These are phyloP conservation scores for Myxozyma vanderwaltii DNA, from an alignment of 805 yeast species.

Conservation along the genomic window DNA sequence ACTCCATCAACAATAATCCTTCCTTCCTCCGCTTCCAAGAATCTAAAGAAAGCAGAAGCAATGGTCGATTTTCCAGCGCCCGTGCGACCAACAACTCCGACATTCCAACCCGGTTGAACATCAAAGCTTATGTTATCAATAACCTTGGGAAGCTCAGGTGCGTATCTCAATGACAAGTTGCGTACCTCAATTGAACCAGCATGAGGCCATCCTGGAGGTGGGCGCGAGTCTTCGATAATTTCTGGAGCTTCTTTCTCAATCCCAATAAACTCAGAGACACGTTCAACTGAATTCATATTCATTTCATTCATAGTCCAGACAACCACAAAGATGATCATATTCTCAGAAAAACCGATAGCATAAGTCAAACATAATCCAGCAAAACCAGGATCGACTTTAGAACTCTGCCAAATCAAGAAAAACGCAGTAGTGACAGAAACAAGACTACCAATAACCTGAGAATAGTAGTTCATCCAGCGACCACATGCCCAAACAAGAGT, in stretches of 20 bases:
- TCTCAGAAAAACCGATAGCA: constrained; percentile 82
- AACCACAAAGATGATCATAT: constrained; percentile 95
- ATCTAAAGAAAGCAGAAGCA: no score
- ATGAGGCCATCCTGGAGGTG: constrained; percentile 63
- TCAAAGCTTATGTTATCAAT: constrained; percentile 81
- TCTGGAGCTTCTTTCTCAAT: constrained; percentile 69
- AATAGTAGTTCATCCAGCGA: constrained; percentile 87
- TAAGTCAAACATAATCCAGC: constrained; percentile 93
- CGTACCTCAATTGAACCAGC: constrained; percentile 58
- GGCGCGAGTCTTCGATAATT: constrained; percentile 48
- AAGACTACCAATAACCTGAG: constrained; percentile 78
- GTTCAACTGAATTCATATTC: constrained; percentile 73
- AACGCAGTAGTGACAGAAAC: constrained; percentile 75
- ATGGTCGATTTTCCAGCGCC: constrained; percentile 89
- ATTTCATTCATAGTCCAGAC: constrained; percentile 82
- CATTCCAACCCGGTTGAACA: constrained; percentile 64
- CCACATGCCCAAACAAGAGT: constrained; percentile 89
- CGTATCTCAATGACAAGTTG: constrained; percentile 59
- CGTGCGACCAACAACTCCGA: constrained; percentile 87
- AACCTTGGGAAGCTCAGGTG: constrained; percentile 81
- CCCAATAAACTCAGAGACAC: constrained; percentile 65
- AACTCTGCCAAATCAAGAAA: constrained; percentile 33
- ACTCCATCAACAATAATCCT: constrained; percentile 66
- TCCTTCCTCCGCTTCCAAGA: constrained; percentile 60
- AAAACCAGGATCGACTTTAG: constrained; percentile 78